Evolutionary conservation across 2,329 filamentous ascomycete species (phyloP), one percentile per base, ranked within the genome.

Genomic region (Epichloe coenophiala): DNA sequence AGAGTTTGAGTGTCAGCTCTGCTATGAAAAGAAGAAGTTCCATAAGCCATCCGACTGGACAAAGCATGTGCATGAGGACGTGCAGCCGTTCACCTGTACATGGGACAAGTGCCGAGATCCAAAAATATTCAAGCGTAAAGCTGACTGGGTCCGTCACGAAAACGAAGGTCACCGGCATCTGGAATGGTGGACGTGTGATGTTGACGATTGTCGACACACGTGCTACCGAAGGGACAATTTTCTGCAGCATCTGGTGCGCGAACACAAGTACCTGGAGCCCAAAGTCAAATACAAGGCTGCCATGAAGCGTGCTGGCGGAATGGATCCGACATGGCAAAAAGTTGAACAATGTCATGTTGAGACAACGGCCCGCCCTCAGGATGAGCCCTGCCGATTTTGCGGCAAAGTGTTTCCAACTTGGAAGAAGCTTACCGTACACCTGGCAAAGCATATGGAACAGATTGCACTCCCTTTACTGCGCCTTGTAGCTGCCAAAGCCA

Each of bases 21-120:
- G 90, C 68, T 95, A 88, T 70, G 80, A 83, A 58, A 77, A 82
- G 48, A 95, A 93, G 72, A 88, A 82, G 59, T 89, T 93, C 59
- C 80, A 83, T 59, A 95, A 95, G 65, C 90, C 89, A 15, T 95
- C 89, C 0, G 90, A 96, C 66, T 96, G 90, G 90, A 95, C 89
- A 1, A 95, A 96, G 64, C 90, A 96, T 61, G 87, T 96, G 1
- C 88, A 95, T 59, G 90, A 95, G 66, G 90, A 96, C 63, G 81
- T 95, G 1, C 86, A 93, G 62, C 90, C 90, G 0, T 95, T 95
- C 58, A 94, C 88, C 3, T 96, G 90, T 67, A 95, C 89, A 0
- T 95, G 91, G 71, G 81, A 85, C 2, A 76, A 80, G 47, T 95
- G 90, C 62, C 77, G 78, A 8, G 88, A 95, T 45, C 82, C 86